Percentiles rank a stretch among this genome's conserved stretches.
These are phyloP conservation scores for Trichoderma citrinoviride DNA, from an alignment of 2,329 filamentous ascomycete genomes.

Conservation along the genomic window DNA sequence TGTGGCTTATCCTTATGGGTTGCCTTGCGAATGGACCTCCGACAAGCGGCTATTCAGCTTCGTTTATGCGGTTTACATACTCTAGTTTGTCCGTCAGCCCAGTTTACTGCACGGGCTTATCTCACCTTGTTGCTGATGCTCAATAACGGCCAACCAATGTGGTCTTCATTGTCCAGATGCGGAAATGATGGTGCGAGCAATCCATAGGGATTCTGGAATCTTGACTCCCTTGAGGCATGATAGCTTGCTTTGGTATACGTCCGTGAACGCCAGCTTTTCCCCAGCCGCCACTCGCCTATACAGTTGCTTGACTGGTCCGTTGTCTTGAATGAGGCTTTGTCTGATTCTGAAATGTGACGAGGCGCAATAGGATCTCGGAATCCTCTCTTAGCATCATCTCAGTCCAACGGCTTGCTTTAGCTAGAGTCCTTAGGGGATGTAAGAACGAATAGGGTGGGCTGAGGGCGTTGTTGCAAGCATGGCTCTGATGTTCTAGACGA, in stretches of 20 bases:
- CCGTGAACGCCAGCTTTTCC: background rate
- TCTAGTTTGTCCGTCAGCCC: background rate
- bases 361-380: background rate
- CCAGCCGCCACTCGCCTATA: background rate
- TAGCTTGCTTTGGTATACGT: background rate
- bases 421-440: background rate
- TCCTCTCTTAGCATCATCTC: background rate
- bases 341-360: background rate
- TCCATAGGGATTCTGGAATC: background rate
- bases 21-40: background rate
- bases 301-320: background rate
- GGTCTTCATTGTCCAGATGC: background rate
- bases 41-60: background rate
- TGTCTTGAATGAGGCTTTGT: background rate
- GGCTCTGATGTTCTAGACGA: background rate
- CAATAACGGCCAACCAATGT: background rate
- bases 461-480: background rate
- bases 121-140: background rate
- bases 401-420: background rate
- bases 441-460: background rate
- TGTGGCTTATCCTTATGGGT: background rate
- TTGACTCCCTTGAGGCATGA: background rate
- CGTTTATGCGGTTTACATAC: too few relatives aligned
- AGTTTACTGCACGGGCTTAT: background rate
- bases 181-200: background rate